Percentiles rank a stretch among this genome's conserved stretches.
These are phyloP conservation scores for Eucalyptus cloeziana DNA, from an alignment of 345 rosid species.

Conservation along the genomic window DNA sequence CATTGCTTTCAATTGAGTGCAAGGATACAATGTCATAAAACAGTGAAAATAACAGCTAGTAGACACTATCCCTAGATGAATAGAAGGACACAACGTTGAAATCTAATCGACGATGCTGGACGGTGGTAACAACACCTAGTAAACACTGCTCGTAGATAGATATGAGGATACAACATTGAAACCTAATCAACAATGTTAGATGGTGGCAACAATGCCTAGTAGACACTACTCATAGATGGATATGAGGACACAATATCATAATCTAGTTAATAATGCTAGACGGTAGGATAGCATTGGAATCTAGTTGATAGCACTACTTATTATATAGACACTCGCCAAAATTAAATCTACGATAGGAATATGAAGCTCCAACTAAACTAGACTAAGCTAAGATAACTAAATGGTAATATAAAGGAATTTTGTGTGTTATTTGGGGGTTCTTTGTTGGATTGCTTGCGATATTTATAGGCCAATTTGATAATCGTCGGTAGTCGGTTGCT, in stretches of 20 bases:
- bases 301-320: no score
- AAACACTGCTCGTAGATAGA: no score
- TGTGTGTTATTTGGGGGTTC: no score
- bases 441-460: rapidly evolving
- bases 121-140: rapidly evolving
- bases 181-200: rapidly evolving
- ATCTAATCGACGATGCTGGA: rapidly evolving
- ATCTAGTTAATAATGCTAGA: rapidly evolving
- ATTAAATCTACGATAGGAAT: rapidly evolving
- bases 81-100: rapidly evolving
- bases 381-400: no score
- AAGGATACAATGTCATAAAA: no score
- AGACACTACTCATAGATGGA: rapidly evolving
- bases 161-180: rapidly evolving
- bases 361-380: no score
- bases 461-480: no score
- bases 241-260: no score
- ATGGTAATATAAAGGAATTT: no score
- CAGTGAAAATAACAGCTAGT: no score
- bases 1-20: no score
- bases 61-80: rapidly evolving
- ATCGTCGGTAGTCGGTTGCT: rapidly evolving
- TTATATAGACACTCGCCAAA: no score
- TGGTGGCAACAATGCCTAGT: rapidly evolving
- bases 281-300: rapidly evolving